Base-by-base conservation (phyloP, 192 early-diverging fungal genomes). In the Thamnidium elegans region DNA sequence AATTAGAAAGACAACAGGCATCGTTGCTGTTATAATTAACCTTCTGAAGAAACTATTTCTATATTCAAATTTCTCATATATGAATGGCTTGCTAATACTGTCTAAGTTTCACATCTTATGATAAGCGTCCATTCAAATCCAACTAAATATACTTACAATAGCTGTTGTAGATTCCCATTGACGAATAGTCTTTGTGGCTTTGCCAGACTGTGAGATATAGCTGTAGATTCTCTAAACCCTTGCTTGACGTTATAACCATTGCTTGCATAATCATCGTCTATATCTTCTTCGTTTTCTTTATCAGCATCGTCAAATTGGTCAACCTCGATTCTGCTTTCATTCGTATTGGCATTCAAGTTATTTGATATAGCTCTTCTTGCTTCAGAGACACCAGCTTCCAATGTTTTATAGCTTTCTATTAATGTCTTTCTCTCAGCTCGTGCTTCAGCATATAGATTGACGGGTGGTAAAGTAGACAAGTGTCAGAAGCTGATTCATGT, bases 61-160 rank as follows among this genome's bases (percentile, higher is more conserved):
- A n/a, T n/a, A n/a, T n/a, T n/a, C n/a, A n/a, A n/a, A n/a, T n/a
- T n/a, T n/a, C n/a, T n/a, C n/a, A n/a, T n/a, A n/a, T n/a, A n/a
- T n/a, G n/a, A n/a, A n/a, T n/a, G n/a, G n/a, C n/a, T n/a, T n/a
- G n/a, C n/a, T n/a, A n/a, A n/a, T n/a, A n/a, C n/a, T n/a, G n/a
- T n/a, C n/a, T n/a, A n/a, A n/a, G n/a, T n/a, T n/a, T n/a, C n/a
- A n/a, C n/a, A n/a, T n/a, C n/a, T n/a, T n/a, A n/a, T n/a, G n/a
- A n/a, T n/a, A n/a, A n/a, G n/a, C n/a, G n/a, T n/a, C n/a, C n/a
- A n/a, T n/a, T n/a, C n/a, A n/a, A n/a, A n/a, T n/a, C n/a, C n/a
- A n/a, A n/a, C n/a, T n/a, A n/a, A n/a, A n/a, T n/a, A n/a, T 14
- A 54, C 23, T 54, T 54, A 31, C 52, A 54, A 31, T 31, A 54